Conservation (phyloP, 2,329 filamentous ascomycete genomes). For the Acrocalymma vagum region DNA sequence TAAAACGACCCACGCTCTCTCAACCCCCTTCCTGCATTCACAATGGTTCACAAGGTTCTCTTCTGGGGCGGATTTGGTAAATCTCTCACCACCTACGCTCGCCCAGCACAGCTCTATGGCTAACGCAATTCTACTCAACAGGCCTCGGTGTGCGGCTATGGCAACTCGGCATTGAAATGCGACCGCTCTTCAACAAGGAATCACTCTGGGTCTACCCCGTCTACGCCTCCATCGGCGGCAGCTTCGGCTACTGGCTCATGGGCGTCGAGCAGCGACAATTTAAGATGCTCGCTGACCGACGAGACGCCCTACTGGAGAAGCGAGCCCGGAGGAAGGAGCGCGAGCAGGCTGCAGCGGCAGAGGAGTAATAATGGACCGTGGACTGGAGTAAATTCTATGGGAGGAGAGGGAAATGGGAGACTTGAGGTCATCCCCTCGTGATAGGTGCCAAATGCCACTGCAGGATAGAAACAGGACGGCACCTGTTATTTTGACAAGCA, state of each 20-base stretch:
- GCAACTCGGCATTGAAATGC: constrained; percentile 99
- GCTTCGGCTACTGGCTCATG: constrained; percentile 97
- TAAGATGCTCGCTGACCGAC: constrained; percentile 78
- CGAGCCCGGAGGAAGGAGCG: constrained; percentile 77
- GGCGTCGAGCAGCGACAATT: constrained; percentile 87
- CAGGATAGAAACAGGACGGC: not conserved
- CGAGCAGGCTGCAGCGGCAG: constrained; percentile 54
- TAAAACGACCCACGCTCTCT: constrained; percentile 11
- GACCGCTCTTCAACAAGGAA: constrained; percentile 85
- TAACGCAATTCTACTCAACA: constrained; percentile 50
- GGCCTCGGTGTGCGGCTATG: constrained; percentile 91
- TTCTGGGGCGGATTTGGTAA: constrained; percentile 94
- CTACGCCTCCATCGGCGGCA: constrained; percentile 84
- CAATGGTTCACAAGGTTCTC: constrained; percentile 68
- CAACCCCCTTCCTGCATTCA: constrained; percentile 21
- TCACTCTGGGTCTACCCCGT: constrained; percentile 92
- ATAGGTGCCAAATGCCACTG: not conserved
- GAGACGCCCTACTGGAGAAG: constrained; percentile 86
- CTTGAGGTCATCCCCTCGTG: constrained; percentile 1
- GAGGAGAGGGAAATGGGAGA: constrained; percentile 1
- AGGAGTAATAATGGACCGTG: constrained; percentile 23
- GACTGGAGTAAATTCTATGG: too few species aligned
- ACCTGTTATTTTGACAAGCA: constrained; percentile 10
- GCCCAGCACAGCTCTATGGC: constrained; percentile 25
- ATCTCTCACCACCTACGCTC: constrained; percentile 42